Base-by-base conservation (phyloP, 163 green algal species). In the Scenedesmus sp. region DNA sequence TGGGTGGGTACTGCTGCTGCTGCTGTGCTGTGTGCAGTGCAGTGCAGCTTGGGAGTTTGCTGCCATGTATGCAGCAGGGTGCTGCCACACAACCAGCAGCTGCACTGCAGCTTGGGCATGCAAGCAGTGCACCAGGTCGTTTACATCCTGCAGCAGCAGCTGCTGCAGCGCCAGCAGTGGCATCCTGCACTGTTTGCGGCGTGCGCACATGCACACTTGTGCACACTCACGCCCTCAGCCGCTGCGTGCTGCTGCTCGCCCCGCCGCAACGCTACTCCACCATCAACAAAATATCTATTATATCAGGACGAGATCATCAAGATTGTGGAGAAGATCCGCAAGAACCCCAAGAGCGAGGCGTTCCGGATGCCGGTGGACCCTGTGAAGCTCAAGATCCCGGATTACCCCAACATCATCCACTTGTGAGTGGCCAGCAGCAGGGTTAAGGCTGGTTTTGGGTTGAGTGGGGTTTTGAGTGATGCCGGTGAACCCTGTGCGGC, bases 341-440 rank as follows among this genome's bases (percentile, higher is more conserved):
- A 85, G n/a, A 88, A 93, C 54, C 60, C 20, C 52, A 91, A 96
- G 10, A 88, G 90, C 1, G 88, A 88, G 26, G 54, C 94, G 1
- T 99, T 99, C 93, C 84, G 92, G 55, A 82, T 94, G 88, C 96
- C 97, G 6, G 97, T 99, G 55, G 95, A 98, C 90, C 91, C 94
- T 10, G 82, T 95, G 13, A 93, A 88, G 79, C 90, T 97, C 20
- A 87, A 86, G 84, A 96, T 97, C 84, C 97, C 96, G 5, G 96
- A 98, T 92, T 99, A 99, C 93, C 95, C 94, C 84, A 92, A 95
- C 60, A 95, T 98, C 86, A 96, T 99, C 91, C 97, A 97, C 79
- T 52, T 79, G 70, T 79, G 70, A 79, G 70, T 79, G n/a, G 4
- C 13, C 12, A 6, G 2, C 73, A 46, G 9, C 73, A 13, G 23